Base-by-base conservation (phyloP, 495 filamentous ascomycete genomes). In the Letharia lupina region DNA sequence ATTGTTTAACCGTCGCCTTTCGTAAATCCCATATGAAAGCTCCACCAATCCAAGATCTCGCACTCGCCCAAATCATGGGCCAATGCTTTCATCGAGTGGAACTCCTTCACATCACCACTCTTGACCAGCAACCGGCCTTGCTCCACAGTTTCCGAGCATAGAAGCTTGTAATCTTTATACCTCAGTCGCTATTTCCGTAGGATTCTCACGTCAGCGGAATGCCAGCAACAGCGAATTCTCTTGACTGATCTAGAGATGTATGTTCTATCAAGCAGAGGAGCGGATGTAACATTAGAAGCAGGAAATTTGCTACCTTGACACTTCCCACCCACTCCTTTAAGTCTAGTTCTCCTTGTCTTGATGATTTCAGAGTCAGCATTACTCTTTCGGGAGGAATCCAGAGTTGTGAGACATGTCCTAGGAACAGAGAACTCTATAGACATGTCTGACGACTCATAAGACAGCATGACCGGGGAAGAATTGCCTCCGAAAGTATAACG, bases 301-400 rank as follows among this genome's bases (percentile, higher is more conserved):
- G 48, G 48, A 7, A 28, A 52, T 12, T 12, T 56, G 68, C n/a
- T 37, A 80, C 78, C 65, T 80, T 80, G 47, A 88, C 85, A 33
- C 76, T 74, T 20, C 73, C 76, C 8, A 87, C 80, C 85, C 85
- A 88, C n/a, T 77, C 74, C 62, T 77, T 75, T 4, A 81, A 80
- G 11, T 76, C 75, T 50, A 73, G 74, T 68, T 82, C 79, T 23
- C 83, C 80, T 28, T 69, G 70, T 4, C 23, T 28, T 28, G 23
- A 28, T 28, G 23, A 28, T 28, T 28, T 28, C 23, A 28, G 23
- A 28, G 23, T 28, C 23, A 28, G 23, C 23, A 28, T 28, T 28
- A 28, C 23, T 28, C 23, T 28, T 28, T 28, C 23, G 23, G 23
- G 23, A 28, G 23, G 23, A 28, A 28, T 28, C 1, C 23, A 28